Evolutionary conservation across 2,329 filamentous ascomycete species (phyloP).

Genomic region (Scedosporium boydii): DNA sequence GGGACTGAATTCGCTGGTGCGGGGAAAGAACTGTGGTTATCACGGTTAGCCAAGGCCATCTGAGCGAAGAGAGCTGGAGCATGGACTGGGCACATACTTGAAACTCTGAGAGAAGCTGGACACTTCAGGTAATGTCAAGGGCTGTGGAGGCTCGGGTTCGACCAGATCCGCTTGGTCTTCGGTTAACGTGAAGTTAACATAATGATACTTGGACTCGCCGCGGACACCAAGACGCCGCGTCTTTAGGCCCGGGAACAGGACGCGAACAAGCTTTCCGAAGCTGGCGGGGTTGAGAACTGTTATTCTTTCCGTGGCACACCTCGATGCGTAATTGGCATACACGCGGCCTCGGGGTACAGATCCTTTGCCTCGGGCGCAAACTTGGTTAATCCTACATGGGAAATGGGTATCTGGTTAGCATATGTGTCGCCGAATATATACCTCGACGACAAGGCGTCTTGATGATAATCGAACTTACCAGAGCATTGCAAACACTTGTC

Average conservation of each 20-base stretch:
- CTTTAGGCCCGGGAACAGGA: conserved; percentile 91
- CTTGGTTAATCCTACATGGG: conserved; percentile 57
- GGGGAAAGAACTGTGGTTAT: neutral
- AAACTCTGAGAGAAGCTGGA: conserved; percentile 37
- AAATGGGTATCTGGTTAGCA: neutral
- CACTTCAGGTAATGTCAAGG: conserved; percentile 39
- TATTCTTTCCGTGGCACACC: conserved; percentile 86
- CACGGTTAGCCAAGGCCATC: neutral
- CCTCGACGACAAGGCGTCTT: neutral
- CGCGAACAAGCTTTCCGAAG: conserved; percentile 92
- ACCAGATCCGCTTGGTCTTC: conserved; percentile 44
- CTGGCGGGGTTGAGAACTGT: conserved; percentile 94
- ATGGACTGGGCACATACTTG: conserved; percentile 28
- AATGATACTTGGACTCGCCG: conserved; percentile 98
- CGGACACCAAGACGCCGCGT: conserved; percentile 85
- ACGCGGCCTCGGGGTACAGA: conserved; percentile 90
- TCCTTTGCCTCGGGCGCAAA: conserved; percentile 65
- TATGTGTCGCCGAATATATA: neutral
- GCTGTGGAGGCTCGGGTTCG: conserved; percentile 34
- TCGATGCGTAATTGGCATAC: conserved; percentile 89
- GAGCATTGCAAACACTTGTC: conserved; percentile 81
- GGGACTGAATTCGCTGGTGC: neutral
- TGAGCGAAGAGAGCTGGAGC: neutral
- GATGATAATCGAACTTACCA: conserved; percentile 48
- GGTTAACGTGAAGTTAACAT: conserved; percentile 57